These are phyloP conservation scores for Hypoxylon fragiforme DNA, from an alignment of 495 filamentous ascomycete genomes.

Conservation along the genomic window DNA sequence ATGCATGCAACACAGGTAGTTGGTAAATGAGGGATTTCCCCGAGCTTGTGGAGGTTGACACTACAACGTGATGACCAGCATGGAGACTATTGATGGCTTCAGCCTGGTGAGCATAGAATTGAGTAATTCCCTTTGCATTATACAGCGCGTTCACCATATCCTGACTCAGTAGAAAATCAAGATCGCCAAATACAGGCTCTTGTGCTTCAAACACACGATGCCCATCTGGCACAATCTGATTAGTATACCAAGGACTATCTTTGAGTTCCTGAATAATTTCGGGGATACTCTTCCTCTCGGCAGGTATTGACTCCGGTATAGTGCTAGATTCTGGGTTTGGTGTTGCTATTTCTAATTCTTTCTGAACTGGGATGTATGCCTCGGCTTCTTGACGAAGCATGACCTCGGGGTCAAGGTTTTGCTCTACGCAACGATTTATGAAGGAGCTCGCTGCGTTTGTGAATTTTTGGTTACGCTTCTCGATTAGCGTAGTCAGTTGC, in stretches of 20 bases:
- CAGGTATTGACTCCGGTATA: constrained; percentile 73
- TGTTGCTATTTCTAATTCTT: constrained; percentile 31
- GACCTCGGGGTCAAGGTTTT: constrained; percentile 68
- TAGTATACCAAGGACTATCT: constrained; percentile 79
- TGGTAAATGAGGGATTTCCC: constrained; percentile 98
- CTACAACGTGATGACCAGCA: constrained; percentile 83
- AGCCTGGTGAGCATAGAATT: constrained; percentile 91
- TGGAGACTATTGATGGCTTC: constrained; percentile 92
- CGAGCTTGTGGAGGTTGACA: constrained; percentile 92
- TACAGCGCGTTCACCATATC: constrained; percentile 92
- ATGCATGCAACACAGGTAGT: constrained; percentile 83
- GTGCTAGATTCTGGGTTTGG: constrained; percentile 38
- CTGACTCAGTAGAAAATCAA: constrained; percentile 86
- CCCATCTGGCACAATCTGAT: constrained; percentile 92
- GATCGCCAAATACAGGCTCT: constrained; percentile 76
- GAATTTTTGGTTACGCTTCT: constrained; percentile 89
- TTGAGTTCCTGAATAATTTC: constrained; percentile 88
- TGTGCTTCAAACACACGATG: constrained; percentile 93
- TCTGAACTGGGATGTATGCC: constrained; percentile 50
- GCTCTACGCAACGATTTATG: constrained; percentile 69
- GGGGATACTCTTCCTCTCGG: constrained; percentile 76
- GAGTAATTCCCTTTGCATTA: constrained; percentile 82
- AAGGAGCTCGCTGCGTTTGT: constrained; percentile 75
- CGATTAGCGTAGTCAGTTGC: constrained; percentile 87
- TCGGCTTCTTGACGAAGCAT: constrained; percentile 59